Evolutionary conservation across 108 stramenopile species (phyloP).

Genomic region (Cyclostephanos tholiformis): DNA sequence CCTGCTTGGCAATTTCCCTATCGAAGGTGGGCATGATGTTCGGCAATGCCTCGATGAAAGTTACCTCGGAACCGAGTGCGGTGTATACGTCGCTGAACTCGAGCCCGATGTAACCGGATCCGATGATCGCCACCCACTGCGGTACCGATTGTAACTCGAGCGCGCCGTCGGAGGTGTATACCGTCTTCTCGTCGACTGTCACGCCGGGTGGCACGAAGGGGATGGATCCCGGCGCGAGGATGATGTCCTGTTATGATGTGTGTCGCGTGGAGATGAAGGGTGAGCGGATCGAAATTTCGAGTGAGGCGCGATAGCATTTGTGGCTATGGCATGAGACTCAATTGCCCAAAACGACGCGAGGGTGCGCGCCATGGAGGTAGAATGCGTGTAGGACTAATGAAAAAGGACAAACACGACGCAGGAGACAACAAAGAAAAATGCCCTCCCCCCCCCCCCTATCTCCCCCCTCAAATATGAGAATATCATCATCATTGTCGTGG

Average conservation of each 20-base stretch:
- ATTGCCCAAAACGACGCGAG: too few species aligned
- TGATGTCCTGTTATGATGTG: slow-evolving; percentile 83
- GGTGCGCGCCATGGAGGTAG: too few species aligned
- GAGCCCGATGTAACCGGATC: slow-evolving; percentile 98
- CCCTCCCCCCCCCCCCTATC: too few species aligned
- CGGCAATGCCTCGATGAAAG: slow-evolving; percentile 95
- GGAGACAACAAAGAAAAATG: too few species aligned
- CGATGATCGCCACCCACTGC: slow-evolving; percentile 98
- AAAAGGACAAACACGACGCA: too few species aligned
- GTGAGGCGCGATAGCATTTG: too few species aligned
- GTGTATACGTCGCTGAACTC: slow-evolving; percentile 99
- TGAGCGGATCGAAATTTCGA: too few species aligned
- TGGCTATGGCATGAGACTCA: too few species aligned
- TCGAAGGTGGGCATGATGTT: slow-evolving; percentile 98
- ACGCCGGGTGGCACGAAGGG: slow-evolving; percentile 98
- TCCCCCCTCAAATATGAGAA: too few species aligned
- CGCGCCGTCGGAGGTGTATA: slow-evolving; percentile 97
- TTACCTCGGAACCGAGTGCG: slow-evolving; percentile 95
- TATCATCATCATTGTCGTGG: too few species aligned
- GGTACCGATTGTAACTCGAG: slow-evolving; percentile 90
- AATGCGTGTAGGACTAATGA: too few species aligned
- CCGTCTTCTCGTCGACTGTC: slow-evolving; percentile 95
- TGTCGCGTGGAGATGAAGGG: not conserved
- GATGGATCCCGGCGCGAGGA: slow-evolving; percentile 96
- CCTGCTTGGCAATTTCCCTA: slow-evolving; percentile 95